Evolutionary conservation across 73 alveolate species (phyloP).

Genomic region (Paraurostyla sp.): DNA sequence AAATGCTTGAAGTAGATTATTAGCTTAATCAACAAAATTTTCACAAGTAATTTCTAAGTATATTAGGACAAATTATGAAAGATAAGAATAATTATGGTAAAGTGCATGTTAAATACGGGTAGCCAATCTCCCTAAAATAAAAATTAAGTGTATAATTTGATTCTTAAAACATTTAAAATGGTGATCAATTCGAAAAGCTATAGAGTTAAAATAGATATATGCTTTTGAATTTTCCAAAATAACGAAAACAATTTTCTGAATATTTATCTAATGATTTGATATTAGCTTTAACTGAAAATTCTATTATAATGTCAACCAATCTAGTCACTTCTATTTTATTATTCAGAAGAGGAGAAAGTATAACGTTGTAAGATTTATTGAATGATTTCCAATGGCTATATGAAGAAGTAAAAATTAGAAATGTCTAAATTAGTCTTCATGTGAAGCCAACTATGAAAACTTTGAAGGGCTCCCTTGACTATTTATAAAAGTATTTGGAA

Average conservation of each 20-base stretch:
- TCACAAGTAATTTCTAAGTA: conserved; percentile 42
- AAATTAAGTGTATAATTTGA: conserved; percentile 41
- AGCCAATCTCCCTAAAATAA: conserved; percentile 76
- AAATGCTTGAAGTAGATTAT: conserved; percentile 91
- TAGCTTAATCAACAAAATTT: conserved; percentile 90
- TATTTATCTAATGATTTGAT: conserved; percentile 64
- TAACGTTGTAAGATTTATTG: conserved; percentile 82
- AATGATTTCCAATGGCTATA: conserved; percentile 81
- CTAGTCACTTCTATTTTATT: conserved; percentile 88
- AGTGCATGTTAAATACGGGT: conserved; percentile 81
- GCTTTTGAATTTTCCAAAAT: not conserved
- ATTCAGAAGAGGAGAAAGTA: conserved; percentile 85
- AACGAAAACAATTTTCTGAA: conserved; percentile 51
- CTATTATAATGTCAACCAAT: conserved; percentile 83
- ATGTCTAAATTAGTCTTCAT: conserved; percentile 63
- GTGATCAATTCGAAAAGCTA: conserved; percentile 21
- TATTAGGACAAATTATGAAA: no score
- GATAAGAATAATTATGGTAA: conserved; percentile 87
- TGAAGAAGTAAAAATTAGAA: conserved; percentile 73
- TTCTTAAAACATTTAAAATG: no score
- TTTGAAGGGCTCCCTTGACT: not conserved
- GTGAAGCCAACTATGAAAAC: conserved; percentile 29
- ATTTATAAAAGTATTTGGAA: conserved; percentile 62
- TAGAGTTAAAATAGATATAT: not conserved
- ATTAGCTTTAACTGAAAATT: conserved; percentile 26